A percentile compares a stretch with the other conserved stretches of the same genome.
Evolutionary conservation across 108 stramenopile species (phyloP).

Genomic region (Cyclotella kingstonii): DNA sequence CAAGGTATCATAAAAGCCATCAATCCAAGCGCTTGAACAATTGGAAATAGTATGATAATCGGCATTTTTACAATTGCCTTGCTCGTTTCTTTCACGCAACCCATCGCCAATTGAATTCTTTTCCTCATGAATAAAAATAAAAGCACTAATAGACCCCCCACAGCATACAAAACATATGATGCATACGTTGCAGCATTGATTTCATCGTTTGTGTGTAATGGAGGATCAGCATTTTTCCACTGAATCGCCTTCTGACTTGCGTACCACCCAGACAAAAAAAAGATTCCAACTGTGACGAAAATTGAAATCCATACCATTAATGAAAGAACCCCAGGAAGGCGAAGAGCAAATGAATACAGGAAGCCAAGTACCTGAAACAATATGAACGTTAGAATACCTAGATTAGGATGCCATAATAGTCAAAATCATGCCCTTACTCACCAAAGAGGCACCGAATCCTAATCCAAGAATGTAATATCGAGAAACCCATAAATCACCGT

Average conservation of each 20-base stretch:
- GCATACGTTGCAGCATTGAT: slow-evolving; percentile 48
- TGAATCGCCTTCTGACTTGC: slow-evolving; percentile 37
- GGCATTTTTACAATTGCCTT: slow-evolving; percentile 81
- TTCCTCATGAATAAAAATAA: slow-evolving; percentile 77
- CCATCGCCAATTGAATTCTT: slow-evolving; percentile 84
- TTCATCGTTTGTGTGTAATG: slow-evolving; percentile 38
- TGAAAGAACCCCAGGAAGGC: slow-evolving; percentile 77
- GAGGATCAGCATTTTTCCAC: slow-evolving; percentile 57
- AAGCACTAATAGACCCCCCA: slow-evolving; percentile 58
- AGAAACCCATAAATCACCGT: slow-evolving; percentile 47
- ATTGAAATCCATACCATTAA: slow-evolving; percentile 84
- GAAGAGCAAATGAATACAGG: slow-evolving; percentile 69
- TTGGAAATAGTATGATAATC: slow-evolving; percentile 73
- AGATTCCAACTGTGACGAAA: slow-evolving; percentile 53
- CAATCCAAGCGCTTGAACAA: slow-evolving; percentile 65
- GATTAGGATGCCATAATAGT: no score
- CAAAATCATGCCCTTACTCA: no score
- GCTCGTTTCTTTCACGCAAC: slow-evolving; percentile 81
- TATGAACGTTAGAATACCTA: no score
- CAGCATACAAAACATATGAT: slow-evolving; percentile 56
- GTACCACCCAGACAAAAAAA: slow-evolving; percentile 64
- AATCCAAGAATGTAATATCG: slow-evolving; percentile 71
- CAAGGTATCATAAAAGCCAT: slow-evolving; percentile 57
- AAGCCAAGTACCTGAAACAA: slow-evolving; percentile 52
- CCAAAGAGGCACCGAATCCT: slow-evolving; percentile 73